Percentiles rank a stretch among this genome's conserved stretches.
These are phyloP conservation scores for Cyberlindnera amylophila DNA, from an alignment of 805 yeast species.

Conservation along the genomic window DNA sequence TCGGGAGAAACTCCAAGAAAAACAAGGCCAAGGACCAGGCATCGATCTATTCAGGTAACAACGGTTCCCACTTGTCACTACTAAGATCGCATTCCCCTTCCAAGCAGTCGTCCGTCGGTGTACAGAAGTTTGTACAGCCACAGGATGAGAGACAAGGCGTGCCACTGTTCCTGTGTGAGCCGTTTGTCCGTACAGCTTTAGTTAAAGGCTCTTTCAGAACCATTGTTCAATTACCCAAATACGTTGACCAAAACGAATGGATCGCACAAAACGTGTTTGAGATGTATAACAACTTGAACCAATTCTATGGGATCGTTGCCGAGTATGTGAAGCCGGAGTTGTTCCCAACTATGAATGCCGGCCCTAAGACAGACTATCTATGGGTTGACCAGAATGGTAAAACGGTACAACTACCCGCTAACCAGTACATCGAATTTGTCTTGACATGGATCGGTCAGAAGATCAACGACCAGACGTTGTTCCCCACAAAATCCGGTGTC, in stretches of 20 bases:
- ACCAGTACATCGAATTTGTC: slow-evolving; percentile 88
- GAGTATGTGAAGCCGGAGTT: slow-evolving; percentile 89
- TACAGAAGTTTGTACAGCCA: slow-evolving; percentile 26
- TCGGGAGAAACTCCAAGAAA: slow-evolving; percentile 54
- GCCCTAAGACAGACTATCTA: slow-evolving; percentile 82
- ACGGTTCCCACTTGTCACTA: slow-evolving; percentile 45
- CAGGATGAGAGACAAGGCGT: slow-evolving; percentile 18
- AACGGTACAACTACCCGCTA: slow-evolving; percentile 83
- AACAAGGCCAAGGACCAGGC: slow-evolving; percentile 34
- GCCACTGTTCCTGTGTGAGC: slow-evolving; percentile 76
- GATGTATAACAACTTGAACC: slow-evolving; percentile 77
- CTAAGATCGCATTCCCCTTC: slow-evolving; percentile 43
- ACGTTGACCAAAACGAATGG: slow-evolving; percentile 96
- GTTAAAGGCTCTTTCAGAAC: slow-evolving; percentile 97
- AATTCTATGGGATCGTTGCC: slow-evolving; percentile 84
- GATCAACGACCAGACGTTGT: slow-evolving; percentile 81
- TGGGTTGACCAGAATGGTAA: slow-evolving; percentile 86
- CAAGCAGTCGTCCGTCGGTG: slow-evolving; percentile 22
- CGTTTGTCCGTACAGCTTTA: slow-evolving; percentile 87
- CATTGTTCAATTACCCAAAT: slow-evolving; percentile 90
- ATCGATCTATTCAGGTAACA: slow-evolving; percentile 36
- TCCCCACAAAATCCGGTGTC: slow-evolving; percentile 85
- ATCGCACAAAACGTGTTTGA: slow-evolving; percentile 89
- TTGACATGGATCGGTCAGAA: slow-evolving; percentile 86
- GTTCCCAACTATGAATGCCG: slow-evolving; percentile 94